These are phyloP conservation scores for Penicillium tannophilum DNA, from an alignment of 495 filamentous ascomycete genomes.

Conservation along the genomic window DNA sequence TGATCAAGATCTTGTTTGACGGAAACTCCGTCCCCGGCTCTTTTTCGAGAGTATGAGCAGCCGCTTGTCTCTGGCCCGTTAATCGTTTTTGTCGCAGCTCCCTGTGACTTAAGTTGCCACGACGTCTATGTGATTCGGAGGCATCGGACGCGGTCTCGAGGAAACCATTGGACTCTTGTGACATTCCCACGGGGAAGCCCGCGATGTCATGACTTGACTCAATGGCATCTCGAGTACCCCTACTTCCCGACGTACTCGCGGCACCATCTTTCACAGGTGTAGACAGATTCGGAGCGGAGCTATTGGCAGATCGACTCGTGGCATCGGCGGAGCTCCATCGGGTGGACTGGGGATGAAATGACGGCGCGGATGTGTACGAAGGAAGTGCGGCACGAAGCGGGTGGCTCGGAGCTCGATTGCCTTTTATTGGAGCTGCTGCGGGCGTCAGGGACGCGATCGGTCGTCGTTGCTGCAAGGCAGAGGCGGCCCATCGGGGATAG, in stretches of 20 bases:
- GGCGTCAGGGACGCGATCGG: conserved; percentile 23
- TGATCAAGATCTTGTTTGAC: neutral
- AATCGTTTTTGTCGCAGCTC: conserved; percentile 2
- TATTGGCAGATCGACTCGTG: neutral
- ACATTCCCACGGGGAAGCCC: neutral
- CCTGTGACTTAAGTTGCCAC: neutral
- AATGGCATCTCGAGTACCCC: neutral
- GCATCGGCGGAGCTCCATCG: conserved; percentile 32
- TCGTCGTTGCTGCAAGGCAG: conserved; percentile 28
- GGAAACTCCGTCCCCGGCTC: neutral
- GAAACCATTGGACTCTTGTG: neutral
- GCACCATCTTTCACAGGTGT: neutral
- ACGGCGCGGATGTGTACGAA: conserved; percentile 9
- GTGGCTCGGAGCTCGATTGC: neutral
- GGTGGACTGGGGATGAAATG: conserved; percentile 24
- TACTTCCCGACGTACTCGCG: neutral
- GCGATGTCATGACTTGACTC: neutral
- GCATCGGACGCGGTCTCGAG: neutral
- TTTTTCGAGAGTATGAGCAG: neutral
- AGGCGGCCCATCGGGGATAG: conserved; percentile 47
- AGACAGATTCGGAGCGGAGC: neutral
- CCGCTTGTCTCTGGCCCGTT: neutral
- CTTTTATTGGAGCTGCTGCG: conserved; percentile 4
- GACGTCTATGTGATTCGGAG: neutral
- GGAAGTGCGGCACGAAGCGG: conserved; percentile 3